phyloP scores from a whole-genome alignment of 345 rosid species.

The Acer campestre region DNA sequence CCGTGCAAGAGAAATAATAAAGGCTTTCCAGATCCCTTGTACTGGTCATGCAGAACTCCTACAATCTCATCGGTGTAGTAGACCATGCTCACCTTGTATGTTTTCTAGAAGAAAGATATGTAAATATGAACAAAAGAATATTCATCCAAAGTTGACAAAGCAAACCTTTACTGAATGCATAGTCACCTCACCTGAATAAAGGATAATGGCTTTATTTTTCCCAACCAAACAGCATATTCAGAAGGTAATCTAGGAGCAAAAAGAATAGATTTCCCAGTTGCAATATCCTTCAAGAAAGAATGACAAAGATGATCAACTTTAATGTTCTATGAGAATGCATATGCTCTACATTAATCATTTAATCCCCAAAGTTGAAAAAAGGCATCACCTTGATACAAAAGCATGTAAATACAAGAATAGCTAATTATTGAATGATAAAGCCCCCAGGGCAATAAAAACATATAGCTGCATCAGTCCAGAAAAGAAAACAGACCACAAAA shows the following conservation, averaged over 20 bases:
- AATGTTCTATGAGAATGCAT: not conserved
- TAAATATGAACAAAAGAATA: slow-evolving; percentile 13
- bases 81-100: slow-evolving; percentile 68
- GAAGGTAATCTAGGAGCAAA: slow-evolving; percentile 80
- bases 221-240: slow-evolving; percentile 92
- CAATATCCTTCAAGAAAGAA: slow-evolving; percentile 62
- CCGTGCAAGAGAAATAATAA: slow-evolving; percentile 79
- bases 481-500: no score
- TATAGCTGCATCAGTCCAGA: no score
- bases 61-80: slow-evolving; percentile 72
- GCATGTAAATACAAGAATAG: not conserved
- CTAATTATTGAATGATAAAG: no score
- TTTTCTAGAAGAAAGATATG: slow-evolving; percentile 53
- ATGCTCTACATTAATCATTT: not conserved
- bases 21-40: slow-evolving; percentile 60
- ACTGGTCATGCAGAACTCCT: slow-evolving; percentile 50
- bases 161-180: slow-evolving; percentile 1
- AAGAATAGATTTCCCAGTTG: slow-evolving; percentile 74
- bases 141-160: slow-evolving; percentile 13
- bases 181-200: slow-evolving; percentile 81
- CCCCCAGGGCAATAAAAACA: no score
- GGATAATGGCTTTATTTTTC: slow-evolving; percentile 69
- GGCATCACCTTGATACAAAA: not conserved
- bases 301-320: slow-evolving; percentile 5
- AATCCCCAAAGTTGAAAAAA: not conserved